Evolutionary conservation across 805 yeast species (phyloP), one percentile per base, ranked within the genome.

Genomic region (Starmera quercuum): DNA sequence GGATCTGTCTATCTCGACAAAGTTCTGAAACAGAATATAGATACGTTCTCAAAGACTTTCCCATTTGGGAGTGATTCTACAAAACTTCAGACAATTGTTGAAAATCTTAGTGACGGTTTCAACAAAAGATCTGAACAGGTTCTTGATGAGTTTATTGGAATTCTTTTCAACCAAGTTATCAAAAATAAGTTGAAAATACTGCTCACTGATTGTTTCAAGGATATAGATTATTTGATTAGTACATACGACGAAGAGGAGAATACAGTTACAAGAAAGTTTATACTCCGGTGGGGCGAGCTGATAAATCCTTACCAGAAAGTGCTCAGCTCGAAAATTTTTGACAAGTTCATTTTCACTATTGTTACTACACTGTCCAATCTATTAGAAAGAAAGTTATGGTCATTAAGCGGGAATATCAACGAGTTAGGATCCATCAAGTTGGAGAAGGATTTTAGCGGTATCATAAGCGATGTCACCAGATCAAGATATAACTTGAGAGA

Each of bases 401-500:
- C 66, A 4, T 63, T 83, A 30, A 73, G 79, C 31, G 72, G 74
- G 33, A 75, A 73, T 43, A 74, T 86, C 39, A 87, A 84, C 50
- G 94, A 83, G 45, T 58, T 83, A 26, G 97, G 97, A 2, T 78
- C 94, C 0, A 51, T 52, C 28, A 65, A 71, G 39, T 61, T 83
- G 49, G 69, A 71, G 52, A 49, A 58, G 4, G 73, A 66, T 46
- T 72, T 73, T 15, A 54, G 61, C 24, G 81, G 80, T n/a, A 64
- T 71, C 26, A 66, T 75, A 37, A 59, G 73, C 9, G 78, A 71
- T 46, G 77, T 82, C 6, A 79, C 95, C 31, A 79, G 76, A 32
- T 74, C 76, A 36, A 68, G 79, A 49, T 90, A 87, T 56, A 71
- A 71, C 23, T 60, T 87, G 45, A 66, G 96, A 39, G 92, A 85